Percentiles rank a stretch among this genome's conserved stretches.
Evolutionary conservation across 768 basidiomycete species (phyloP).

Genomic region (Dentipellis fragilis): DNA sequence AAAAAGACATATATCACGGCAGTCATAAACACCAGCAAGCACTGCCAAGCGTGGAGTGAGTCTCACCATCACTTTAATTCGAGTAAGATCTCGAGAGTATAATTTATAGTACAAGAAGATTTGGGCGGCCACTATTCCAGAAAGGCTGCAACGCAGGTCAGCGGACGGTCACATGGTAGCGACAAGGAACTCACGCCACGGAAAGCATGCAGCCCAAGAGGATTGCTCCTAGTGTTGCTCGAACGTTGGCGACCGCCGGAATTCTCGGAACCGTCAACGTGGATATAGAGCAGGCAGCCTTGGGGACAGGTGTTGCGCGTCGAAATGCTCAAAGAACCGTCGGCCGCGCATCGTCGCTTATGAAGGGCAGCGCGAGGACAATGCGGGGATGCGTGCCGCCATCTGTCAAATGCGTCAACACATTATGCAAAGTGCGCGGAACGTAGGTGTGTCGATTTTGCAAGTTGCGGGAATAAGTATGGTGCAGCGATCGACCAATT

Average conservation of each 20-base stretch:
- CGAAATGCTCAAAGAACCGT: too few species aligned
- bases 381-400: too few species aligned
- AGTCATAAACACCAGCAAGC: background rate
- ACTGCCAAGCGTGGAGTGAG: background rate
- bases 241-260: conserved; percentile 5
- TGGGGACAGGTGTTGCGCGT: too few species aligned
- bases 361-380: too few species aligned
- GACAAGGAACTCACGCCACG: conserved; percentile 1
- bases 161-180: too few species aligned
- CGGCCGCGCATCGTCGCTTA: too few species aligned
- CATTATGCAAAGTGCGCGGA: too few species aligned
- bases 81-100: conserved; percentile 1
- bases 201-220: conserved; percentile 8
- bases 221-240: conserved; percentile 4
- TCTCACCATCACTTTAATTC: conserved; percentile 7
- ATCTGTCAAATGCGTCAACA: too few species aligned
- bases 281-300: too few species aligned
- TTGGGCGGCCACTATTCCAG: conserved; percentile 7
- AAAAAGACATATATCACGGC: conserved; percentile 1
- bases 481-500: too few species aligned
- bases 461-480: too few species aligned
- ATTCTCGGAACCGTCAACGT: background rate
- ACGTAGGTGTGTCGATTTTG: too few species aligned
- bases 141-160: conserved; percentile 3
- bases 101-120: conserved; percentile 8